Percentiles rank a stretch among this genome's conserved stretches.
These are phyloP conservation scores for Pelargonium fulgidum DNA, from an alignment of 441 rosid species.

Conservation along the genomic window DNA sequence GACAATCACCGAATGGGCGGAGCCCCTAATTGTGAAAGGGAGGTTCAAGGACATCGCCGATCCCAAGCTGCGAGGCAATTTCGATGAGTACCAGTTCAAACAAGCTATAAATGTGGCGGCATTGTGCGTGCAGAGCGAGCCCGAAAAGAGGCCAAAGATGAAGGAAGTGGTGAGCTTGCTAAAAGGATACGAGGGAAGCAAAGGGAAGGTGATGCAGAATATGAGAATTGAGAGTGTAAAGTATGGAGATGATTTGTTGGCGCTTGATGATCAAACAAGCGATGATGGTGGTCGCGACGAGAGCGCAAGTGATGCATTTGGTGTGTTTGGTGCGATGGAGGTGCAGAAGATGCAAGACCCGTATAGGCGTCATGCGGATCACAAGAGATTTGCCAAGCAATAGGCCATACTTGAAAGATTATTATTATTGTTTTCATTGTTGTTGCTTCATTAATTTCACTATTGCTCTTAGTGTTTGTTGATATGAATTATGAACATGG, in stretches of 20 bases:
- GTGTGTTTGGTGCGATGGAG: conserved; percentile 48
- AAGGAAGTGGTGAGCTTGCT: conserved; percentile 22
- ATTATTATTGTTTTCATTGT: no score
- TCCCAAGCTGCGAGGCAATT: conserved; percentile 21
- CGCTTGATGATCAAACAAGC: conserved; percentile 36
- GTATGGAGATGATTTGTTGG: conserved; percentile 45
- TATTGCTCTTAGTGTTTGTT: no score
- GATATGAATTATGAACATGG: no score
- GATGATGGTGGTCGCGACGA: conserved; percentile 30
- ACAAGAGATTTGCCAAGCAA: neutral
- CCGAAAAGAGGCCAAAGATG: conserved; percentile 27
- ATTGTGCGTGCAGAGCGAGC: conserved; percentile 23
- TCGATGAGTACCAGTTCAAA: conserved; percentile 20
- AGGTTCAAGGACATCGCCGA: conserved; percentile 24
- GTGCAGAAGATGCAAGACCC: conserved; percentile 38
- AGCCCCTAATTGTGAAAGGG: conserved; percentile 20
- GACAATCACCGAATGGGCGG: conserved; percentile 23
- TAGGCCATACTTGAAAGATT: no score
- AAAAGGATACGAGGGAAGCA: conserved; percentile 32
- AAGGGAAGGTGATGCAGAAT: conserved; percentile 11
- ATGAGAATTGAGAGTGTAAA: conserved; percentile 39
- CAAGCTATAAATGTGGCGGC: conserved; percentile 18
- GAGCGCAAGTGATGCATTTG: conserved; percentile 25
- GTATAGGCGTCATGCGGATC: conserved; percentile 23
- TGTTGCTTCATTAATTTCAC: no score